Conservation (phyloP, 495 filamentous ascomycete species). For the Tetracladium marchalianum region DNA sequence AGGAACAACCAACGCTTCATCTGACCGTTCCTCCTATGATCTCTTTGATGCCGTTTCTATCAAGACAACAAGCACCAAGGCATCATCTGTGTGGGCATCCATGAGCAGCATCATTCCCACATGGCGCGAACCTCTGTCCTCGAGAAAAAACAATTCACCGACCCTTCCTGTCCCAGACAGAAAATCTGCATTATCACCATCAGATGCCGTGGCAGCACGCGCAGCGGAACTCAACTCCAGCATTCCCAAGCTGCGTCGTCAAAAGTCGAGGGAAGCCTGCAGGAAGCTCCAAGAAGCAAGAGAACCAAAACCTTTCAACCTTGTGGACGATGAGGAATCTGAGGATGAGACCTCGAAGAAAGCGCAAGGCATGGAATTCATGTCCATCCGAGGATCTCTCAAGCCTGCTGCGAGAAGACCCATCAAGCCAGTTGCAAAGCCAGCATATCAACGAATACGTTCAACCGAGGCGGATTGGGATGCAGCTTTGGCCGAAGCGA, state of each 20-base stretch:
- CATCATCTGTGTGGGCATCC: constrained; percentile 16
- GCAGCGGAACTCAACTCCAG: background rate
- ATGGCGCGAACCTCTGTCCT: constrained; percentile 10
- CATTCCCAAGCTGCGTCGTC: background rate
- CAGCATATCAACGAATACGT: constrained; percentile 9
- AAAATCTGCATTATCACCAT: background rate
- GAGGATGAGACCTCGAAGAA: background rate
- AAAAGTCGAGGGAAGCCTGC: background rate
- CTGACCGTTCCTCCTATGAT: too few species aligned
- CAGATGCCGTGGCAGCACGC: background rate
- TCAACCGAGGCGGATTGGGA: constrained; percentile 11
- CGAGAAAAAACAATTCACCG: constrained; percentile 2
- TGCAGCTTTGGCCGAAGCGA: constrained; percentile 12
- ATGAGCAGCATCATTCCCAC: background rate
- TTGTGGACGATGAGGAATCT: constrained; percentile 5
- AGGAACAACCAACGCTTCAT: constrained; percentile 10
- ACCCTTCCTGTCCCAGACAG: constrained; percentile 2
- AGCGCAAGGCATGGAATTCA: constrained; percentile 3
- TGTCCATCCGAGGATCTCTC: background rate
- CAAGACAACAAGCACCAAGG: constrained; percentile 19
- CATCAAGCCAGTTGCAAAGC: background rate
- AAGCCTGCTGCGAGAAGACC: constrained; percentile 1
- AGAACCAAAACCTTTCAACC: constrained; percentile 13
- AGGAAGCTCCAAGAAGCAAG: constrained; percentile 6
- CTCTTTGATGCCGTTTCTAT: constrained; percentile 12